Conservation (phyloP, 768 basidiomycete genomes). For the Amyloporia xantha region DNA sequence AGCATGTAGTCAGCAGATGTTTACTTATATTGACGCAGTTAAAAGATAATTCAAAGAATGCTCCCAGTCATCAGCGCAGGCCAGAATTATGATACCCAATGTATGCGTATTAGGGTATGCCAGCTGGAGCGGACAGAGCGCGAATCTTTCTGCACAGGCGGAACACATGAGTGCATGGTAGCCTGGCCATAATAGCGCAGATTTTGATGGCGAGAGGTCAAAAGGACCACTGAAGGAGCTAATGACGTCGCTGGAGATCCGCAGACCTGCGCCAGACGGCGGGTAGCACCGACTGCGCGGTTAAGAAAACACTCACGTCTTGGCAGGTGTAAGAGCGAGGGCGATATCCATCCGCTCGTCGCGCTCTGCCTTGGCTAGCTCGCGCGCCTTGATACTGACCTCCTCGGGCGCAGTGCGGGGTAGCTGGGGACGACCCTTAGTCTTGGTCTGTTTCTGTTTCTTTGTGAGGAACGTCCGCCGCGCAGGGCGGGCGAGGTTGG, state of each 20-base stretch:
- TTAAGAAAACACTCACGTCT: slow-evolving; percentile 25
- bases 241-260: no score
- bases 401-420: background rate
- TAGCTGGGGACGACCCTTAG: background rate
- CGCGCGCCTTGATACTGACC: background rate
- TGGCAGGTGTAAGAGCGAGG: slow-evolving; percentile 28
- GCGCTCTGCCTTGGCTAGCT: slow-evolving; percentile 32
- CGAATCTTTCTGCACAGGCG: no score
- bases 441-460: background rate
- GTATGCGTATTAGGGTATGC: no score
- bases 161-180: no score
- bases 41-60: background rate
- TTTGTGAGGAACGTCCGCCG: background rate
- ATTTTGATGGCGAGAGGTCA: no score
- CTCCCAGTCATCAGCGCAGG: no score
- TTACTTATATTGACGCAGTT: background rate
- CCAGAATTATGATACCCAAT: no score
- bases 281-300: background rate
- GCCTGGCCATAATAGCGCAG: no score
- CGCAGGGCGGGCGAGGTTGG: background rate
- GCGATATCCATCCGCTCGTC: slow-evolving; percentile 36
- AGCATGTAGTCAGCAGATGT: background rate
- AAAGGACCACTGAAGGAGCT: no score
- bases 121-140: no score
- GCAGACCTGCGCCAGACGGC: no score